Percentiles rank a stretch among this genome's conserved stretches.
These are phyloP conservation scores for Cephaloascus albidus DNA, from an alignment of 805 yeast genomes.

Conservation along the genomic window DNA sequence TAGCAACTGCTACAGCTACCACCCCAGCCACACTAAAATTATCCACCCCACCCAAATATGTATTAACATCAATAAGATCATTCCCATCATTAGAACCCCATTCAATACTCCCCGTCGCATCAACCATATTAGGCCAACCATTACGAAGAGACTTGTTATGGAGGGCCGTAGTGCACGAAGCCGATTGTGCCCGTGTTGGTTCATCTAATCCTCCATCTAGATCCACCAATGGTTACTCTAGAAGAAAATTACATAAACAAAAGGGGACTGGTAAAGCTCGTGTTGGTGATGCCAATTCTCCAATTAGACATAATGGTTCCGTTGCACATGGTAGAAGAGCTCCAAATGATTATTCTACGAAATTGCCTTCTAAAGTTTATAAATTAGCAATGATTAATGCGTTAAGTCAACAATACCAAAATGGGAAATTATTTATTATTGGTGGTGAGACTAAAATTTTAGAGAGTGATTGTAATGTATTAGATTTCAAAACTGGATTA, in stretches of 20 bases:
- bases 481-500: conserved; percentile 30
- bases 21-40: conserved; percentile 10
- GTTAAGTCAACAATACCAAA: conserved; percentile 68
- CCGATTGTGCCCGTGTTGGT: conserved; percentile 84
- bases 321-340: conserved; percentile 85
- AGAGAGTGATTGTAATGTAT: conserved; percentile 11
- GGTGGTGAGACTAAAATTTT: conserved; percentile 33
- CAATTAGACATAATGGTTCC: conserved; percentile 83
- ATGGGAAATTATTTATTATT: conserved; percentile 62
- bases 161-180: conserved; percentile 90
- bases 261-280: conserved; percentile 95
- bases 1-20: not conserved
- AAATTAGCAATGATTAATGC: conserved; percentile 73
- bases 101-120: conserved; percentile 65
- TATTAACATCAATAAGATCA: conserved; percentile 65
- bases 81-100: conserved; percentile 92
- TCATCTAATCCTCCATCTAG: conserved; percentile 82
- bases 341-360: conserved; percentile 81
- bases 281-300: conserved; percentile 93
- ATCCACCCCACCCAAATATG: conserved; percentile 53
- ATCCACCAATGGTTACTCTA: conserved; percentile 75
- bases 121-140: conserved; percentile 61
- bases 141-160: conserved; percentile 86
- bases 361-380: conserved; percentile 66
- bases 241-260: conserved; percentile 77